Evolutionary conservation across 257 asterid genomes (phyloP), one percentile per base, ranked within the genome.

Genomic region (Galeopsis tetrahit): DNA sequence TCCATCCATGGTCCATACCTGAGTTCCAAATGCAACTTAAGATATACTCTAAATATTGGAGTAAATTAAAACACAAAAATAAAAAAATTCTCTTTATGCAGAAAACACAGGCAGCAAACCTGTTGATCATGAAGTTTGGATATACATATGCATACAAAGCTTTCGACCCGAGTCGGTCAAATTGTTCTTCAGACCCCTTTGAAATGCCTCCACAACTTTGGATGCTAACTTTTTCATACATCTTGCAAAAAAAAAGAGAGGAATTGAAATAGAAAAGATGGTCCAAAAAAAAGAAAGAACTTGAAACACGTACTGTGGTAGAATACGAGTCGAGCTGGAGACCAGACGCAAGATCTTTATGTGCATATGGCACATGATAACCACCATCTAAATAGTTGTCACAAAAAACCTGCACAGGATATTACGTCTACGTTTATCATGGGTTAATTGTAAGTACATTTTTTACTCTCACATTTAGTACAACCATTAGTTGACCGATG

Each of bases 1-100:
- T 93, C 98, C 97, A 93, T 88, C 98, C 98, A 93, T 38, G 97
- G 97, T 61, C 96, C 98, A 21, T 93, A 93, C 80, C 98, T 93
- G 77, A 10, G 63, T 46, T 52, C 48, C 77, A 74, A 5, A 11
- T 4, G 70, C 49, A 33, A 67, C 36, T 14, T 7, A 32, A 56
- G 4, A 56, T 14, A 52, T 15, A 6, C 3, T 21, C 28, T 21
- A 21, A 21, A 21, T 21, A 21, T 21, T 21, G 28, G 28, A 52
- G 6, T 52, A 0, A 0, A 53, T 7, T 17, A 53, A 52, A 4
- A 21, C 17, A 55, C 17, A 49, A 58, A 28, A 28, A 4, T 13
- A 21, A 21, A 15, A 15, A 4, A 34, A 53, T 7, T 21, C 14
- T 10, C 3, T 32, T 4, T 13, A 51, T 15, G 71, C 6, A 59